Evolutionary conservation across 1,284 basidiomycete genomes (phyloP).

Genomic region (Violaceomyces palustris): DNA sequence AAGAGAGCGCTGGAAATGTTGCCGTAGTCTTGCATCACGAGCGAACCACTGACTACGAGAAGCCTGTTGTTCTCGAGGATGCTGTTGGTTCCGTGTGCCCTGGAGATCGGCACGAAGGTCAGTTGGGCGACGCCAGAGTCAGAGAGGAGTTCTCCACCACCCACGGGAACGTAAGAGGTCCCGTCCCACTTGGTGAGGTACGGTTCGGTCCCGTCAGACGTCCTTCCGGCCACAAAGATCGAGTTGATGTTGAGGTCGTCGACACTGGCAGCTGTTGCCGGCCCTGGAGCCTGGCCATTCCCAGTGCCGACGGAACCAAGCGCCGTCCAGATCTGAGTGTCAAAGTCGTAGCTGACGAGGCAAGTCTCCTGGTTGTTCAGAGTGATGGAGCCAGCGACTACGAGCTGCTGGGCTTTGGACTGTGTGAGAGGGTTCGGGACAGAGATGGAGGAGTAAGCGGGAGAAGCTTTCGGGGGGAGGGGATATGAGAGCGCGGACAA

Average conservation of each 20-base stretch:
- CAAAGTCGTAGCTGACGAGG: constrained; percentile 67
- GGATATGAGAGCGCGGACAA: background rate
- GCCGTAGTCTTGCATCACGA: constrained; percentile 64
- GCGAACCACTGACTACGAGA: constrained; percentile 78
- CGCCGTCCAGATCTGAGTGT: constrained; percentile 57
- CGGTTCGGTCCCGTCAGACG: constrained; percentile 21
- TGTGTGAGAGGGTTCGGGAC: background rate
- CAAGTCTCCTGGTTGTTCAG: constrained; percentile 63
- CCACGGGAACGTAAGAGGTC: constrained; percentile 14
- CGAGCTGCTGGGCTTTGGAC: constrained; percentile 34
- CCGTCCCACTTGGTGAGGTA: constrained; percentile 45
- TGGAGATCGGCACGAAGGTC: constrained; percentile 75
- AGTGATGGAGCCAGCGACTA: constrained; percentile 65
- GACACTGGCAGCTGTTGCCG: constrained; percentile 79
- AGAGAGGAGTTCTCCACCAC: constrained; percentile 52
- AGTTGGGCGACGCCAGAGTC: constrained; percentile 73
- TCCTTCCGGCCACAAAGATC: constrained; percentile 79
- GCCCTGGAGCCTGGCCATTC: constrained; percentile 68
- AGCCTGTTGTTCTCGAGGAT: constrained; percentile 80
- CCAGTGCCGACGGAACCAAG: constrained; percentile 71
- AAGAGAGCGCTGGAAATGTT: constrained; percentile 68
- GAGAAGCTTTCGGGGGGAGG: background rate
- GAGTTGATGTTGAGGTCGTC: constrained; percentile 75
- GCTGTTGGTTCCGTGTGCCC: constrained; percentile 65
- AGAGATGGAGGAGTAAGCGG: background rate